These are phyloP conservation scores for Ascocoryne sarcoides DNA, from an alignment of 2,329 filamentous ascomycete species.

Conservation along the genomic window DNA sequence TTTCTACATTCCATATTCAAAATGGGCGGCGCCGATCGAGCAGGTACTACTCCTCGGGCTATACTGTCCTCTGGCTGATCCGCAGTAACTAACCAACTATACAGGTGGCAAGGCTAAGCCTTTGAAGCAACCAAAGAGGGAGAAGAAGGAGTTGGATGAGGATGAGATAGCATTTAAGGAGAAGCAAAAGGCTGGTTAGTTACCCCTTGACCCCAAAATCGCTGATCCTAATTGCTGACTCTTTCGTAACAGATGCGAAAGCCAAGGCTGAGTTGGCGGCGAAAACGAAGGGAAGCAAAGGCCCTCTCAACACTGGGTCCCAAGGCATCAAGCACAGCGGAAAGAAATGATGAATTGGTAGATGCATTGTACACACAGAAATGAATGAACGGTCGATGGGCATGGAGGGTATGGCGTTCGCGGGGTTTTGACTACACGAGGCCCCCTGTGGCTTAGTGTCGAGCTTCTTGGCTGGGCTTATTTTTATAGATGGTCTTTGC, in stretches of 20 bases:
- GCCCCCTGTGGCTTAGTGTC: too few species aligned
- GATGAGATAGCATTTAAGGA: constrained; percentile 75
- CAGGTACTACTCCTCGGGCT: too few species aligned
- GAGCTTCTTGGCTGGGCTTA: too few species aligned
- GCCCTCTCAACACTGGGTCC: constrained; percentile 71
- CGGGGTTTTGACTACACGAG: not conserved
- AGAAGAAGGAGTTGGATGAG: constrained; percentile 66
- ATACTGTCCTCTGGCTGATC: too few species aligned
- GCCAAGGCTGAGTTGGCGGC: constrained; percentile 76
- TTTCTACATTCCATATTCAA: too few species aligned
- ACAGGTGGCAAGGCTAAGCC: constrained; percentile 76
- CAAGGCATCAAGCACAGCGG: constrained; percentile 98
- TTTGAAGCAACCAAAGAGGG: constrained; percentile 84
- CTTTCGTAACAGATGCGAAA: constrained; percentile 56
- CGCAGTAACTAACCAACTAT: constrained; percentile 14
- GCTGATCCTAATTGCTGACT: constrained; percentile 3
- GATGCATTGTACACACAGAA: too few species aligned
- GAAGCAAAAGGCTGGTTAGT: constrained; percentile 77
- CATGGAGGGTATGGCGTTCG: not conserved
- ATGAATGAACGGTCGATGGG: too few species aligned
- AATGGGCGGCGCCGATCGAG: constrained; percentile 61
- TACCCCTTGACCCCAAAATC: not conserved
- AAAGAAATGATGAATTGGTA: constrained; percentile 94
- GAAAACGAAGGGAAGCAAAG: constrained; percentile 71
- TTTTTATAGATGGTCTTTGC: too few species aligned